Base-by-base conservation (phyloP, 495 filamentous ascomycete genomes). In the Filosporella fistucella region DNA sequence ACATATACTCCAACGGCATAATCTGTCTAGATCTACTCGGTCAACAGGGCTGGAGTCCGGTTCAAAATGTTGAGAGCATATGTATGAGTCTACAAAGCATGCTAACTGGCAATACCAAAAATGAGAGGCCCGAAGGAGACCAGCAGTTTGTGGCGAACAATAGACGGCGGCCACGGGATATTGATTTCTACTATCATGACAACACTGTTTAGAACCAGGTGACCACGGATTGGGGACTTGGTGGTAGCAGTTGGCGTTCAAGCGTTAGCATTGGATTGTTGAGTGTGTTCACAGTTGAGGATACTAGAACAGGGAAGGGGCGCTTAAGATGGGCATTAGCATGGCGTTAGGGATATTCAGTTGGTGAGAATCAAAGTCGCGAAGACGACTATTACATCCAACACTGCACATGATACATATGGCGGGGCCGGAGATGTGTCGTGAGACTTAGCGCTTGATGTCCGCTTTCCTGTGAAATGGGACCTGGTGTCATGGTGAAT, bases 21-120 rank as follows among this genome's bases (percentile, higher is more conserved):
- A 98, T 98, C 60, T 98, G 93, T 58, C 84, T 98, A 18, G 94
- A 98, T 55, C 82, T 98, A 0, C 84, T 98, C 14, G 88, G 89
- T 47, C 56, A 67, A 14, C 81, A 86, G 40, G 93, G 94, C 53
- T 98, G 93, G 93, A 89, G 83, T 11, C 93, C 93, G 0, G 91
- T 97, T 9, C 94, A 97, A 63, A 97, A 89, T 23, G 93, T 96
- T 11, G 91, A 98, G 71, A 94, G 86, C 56, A 81, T 98, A 35
- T 95, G 89, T 72, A 93, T 98, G 81, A 95, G 89, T 63, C 80
- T 98, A 36, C 93, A 98, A 68, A 95, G 89, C 68, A 98, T 98
- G 93, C 64, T 98, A 58, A 96, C 93, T 0, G 86, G 90, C 6
- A 98, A 98, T 62, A 85, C 75, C 18, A 93, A 88, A 67, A 86